Percentiles rank a stretch among this genome's conserved stretches.
phyloP scores from a whole-genome alignment of 1,284 basidiomycete genomes.

The Papiliotrema nemorosa region DNA sequence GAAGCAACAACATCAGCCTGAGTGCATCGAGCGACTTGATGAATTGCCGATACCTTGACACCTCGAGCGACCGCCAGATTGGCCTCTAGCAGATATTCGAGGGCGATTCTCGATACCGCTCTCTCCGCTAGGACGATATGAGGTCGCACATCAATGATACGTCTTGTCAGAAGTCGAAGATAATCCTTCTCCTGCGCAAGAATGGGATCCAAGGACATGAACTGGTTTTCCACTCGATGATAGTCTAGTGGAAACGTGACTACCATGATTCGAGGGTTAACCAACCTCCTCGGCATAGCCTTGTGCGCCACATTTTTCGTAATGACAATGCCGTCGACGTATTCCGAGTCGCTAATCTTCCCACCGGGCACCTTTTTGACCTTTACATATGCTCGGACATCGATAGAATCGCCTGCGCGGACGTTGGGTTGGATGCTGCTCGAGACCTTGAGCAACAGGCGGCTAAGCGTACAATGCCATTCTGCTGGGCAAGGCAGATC shows the following conservation, averaged over 20 bases:
- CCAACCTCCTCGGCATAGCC: slow-evolving; percentile 54
- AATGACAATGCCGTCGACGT: slow-evolving; percentile 94
- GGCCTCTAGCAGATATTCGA: slow-evolving; percentile 82
- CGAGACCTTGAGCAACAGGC: slow-evolving; percentile 53
- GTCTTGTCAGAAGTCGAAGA: slow-evolving; percentile 78
- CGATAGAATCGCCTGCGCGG: slow-evolving; percentile 71
- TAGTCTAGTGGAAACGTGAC: slow-evolving; percentile 96
- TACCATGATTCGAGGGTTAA: slow-evolving; percentile 83
- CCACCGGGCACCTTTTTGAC: slow-evolving; percentile 99
- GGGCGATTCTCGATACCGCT: slow-evolving; percentile 84
- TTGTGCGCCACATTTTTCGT: slow-evolving; percentile 98
- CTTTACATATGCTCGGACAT: slow-evolving; percentile 92
- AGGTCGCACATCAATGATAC: slow-evolving; percentile 85
- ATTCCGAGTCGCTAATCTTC: slow-evolving; percentile 85
- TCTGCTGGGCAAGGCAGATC: slow-evolving; percentile 70
- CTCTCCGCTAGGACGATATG: slow-evolving; percentile 91
- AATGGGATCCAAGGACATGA: slow-evolving; percentile 89
- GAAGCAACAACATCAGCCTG: slow-evolving; percentile 93
- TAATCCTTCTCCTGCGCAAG: slow-evolving; percentile 94
- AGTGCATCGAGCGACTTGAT: slow-evolving; percentile 86
- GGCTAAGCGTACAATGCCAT: slow-evolving; percentile 81
- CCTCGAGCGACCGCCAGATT: slow-evolving; percentile 87
- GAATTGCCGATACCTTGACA: slow-evolving; percentile 83
- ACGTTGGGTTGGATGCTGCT: slow-evolving; percentile 48
- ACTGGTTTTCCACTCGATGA: slow-evolving; percentile 87